Evolutionary conservation across 139 green algal genomes (phyloP).

Genomic region (Raphidocelis subcapitata): DNA sequence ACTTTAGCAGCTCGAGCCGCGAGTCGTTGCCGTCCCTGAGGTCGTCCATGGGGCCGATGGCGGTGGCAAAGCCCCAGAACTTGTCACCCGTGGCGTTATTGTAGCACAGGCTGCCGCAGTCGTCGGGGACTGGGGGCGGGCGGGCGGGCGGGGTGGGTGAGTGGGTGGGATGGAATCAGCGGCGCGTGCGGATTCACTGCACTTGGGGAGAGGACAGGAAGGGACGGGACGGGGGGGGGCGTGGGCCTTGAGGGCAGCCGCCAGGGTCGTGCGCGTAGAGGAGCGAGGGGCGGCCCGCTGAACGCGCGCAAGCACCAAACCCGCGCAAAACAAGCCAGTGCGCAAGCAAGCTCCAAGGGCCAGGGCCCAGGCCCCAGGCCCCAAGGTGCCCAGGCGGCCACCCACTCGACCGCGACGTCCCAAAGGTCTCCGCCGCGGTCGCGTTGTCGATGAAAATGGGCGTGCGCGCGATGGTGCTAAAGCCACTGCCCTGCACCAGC

Average conservation of each 20-base stretch:
- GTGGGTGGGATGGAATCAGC: too few relatives aligned
- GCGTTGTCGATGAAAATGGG: conserved; percentile 35
- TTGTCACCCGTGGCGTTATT: conserved; percentile 27
- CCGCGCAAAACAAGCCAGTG: too few relatives aligned
- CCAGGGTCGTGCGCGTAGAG: too few relatives aligned
- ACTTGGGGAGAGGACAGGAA: too few relatives aligned
- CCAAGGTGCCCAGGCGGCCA: background rate
- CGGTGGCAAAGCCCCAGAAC: conserved; percentile 36
- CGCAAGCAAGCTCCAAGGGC: too few relatives aligned
- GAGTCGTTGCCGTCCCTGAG: conserved; percentile 22
- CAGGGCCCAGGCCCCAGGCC: too few relatives aligned
- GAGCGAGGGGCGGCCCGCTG: too few relatives aligned
- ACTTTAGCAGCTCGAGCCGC: conserved; percentile 21
- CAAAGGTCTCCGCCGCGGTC: conserved; percentile 21
- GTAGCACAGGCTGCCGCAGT: conserved; percentile 31
- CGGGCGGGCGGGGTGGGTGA: background rate
- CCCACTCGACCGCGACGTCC: conserved; percentile 3
- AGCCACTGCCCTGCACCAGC: conserved; percentile 27
- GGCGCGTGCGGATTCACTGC: too few relatives aligned
- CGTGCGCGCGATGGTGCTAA: conserved; percentile 20
- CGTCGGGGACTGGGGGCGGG: conserved; percentile 10
- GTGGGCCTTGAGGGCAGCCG: too few relatives aligned
- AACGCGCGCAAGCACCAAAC: too few relatives aligned
- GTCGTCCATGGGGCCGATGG: conserved; percentile 24
- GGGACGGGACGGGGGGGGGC: too few relatives aligned